phyloP scores from a whole-genome alignment of 2,329 filamentous ascomycete genomes.

The Trichoderma sp. region DNA sequence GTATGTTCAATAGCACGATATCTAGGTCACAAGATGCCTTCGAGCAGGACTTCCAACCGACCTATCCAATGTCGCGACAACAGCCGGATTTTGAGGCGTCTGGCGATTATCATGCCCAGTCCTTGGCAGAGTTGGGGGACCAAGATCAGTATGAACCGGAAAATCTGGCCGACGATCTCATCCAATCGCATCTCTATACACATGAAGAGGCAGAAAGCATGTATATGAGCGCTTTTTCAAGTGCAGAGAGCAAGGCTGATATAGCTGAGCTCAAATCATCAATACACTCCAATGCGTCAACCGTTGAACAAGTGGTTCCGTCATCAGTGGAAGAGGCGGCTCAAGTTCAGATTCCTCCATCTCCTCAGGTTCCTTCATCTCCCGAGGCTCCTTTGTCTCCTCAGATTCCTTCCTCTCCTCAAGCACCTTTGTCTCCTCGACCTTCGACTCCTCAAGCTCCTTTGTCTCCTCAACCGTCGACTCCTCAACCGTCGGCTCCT shows the following conservation, averaged over 20 bases:
- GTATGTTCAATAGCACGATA: not conserved
- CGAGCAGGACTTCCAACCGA: not conserved
- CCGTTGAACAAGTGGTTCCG: not conserved
- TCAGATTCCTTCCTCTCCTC: not conserved
- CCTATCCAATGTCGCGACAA: not conserved
- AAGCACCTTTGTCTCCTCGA: not conserved
- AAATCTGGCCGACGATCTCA: constrained; percentile 52
- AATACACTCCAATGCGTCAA: not conserved
- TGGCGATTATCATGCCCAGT: not conserved
- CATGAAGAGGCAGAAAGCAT: constrained; percentile 84
- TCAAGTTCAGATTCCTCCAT: not conserved
- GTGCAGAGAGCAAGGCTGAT: constrained; percentile 42
- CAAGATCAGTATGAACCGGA: not conserved
- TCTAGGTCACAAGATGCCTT: not conserved
- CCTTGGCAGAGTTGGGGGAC: not conserved
- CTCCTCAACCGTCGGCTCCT: not conserved
- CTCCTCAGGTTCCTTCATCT: not conserved
- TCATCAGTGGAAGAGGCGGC: not conserved
- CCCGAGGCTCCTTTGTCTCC: no score
- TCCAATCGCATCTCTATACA: constrained; percentile 71
- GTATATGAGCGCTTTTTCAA: constrained; percentile 77
- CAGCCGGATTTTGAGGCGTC: not conserved
- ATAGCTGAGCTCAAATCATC: constrained; percentile 14
- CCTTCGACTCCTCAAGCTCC: no score
- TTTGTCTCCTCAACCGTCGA: no score